phyloP scores from a whole-genome alignment of 805 yeast species.

The Candida xiaguanensis region DNA sequence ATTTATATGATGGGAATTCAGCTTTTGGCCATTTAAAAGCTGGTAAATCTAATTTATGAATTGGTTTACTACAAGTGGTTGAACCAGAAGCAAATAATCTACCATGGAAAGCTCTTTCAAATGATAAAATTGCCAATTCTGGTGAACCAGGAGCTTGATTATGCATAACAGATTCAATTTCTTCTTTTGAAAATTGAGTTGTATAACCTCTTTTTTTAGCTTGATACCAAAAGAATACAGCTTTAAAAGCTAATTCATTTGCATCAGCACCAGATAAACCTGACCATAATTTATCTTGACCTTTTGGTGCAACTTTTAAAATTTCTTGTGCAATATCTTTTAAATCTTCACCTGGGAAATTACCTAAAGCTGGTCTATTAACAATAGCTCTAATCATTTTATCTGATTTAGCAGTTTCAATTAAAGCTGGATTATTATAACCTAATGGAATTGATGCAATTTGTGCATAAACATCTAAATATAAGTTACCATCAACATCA shows the following conservation, averaged over 20 bases:
- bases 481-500: constrained; percentile 75
- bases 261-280: constrained; percentile 87
- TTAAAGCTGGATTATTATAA: constrained; percentile 76
- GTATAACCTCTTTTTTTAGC: constrained; percentile 61
- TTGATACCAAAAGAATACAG: constrained; percentile 80
- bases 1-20: constrained; percentile 78
- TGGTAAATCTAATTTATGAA: constrained; percentile 91
- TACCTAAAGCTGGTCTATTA: constrained; percentile 83
- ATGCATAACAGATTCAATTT: constrained; percentile 69
- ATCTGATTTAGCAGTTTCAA: constrained; percentile 64
- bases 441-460: constrained; percentile 84
- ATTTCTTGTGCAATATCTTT: constrained; percentile 50
- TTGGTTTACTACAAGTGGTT: constrained; percentile 89
- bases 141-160: constrained; percentile 89
- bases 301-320: constrained; percentile 73
- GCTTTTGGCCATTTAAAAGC: constrained; percentile 97
- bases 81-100: constrained; percentile 90
- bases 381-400: constrained; percentile 70
- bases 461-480: constrained; percentile 77
- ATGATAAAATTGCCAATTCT: constrained; percentile 78
- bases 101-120: constrained; percentile 91
- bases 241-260: constrained; percentile 84
- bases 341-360: constrained; percentile 69
- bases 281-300: constrained; percentile 71
- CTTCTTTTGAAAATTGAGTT: constrained; percentile 62